These are phyloP conservation scores for Melampsora americana DNA, from an alignment of 1,284 basidiomycete species.

Conservation along the genomic window DNA sequence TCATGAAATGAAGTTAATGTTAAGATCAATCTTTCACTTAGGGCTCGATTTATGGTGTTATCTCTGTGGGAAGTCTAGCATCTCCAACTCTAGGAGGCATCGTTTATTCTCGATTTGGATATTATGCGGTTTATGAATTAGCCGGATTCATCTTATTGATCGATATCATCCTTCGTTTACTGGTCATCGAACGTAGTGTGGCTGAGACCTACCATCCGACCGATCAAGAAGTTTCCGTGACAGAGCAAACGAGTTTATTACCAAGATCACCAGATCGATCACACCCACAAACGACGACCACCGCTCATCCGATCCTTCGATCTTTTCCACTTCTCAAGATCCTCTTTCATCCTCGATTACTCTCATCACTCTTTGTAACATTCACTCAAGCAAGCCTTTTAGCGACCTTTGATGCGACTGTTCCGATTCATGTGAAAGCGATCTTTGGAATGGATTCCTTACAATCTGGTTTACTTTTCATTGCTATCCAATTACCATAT, in stretches of 20 bases:
- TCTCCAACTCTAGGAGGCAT: slow-evolving; percentile 40
- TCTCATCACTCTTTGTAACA: slow-evolving; percentile 27
- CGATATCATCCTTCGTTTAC: slow-evolving; percentile 35
- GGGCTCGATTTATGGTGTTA: slow-evolving; percentile 30
- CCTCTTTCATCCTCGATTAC: slow-evolving; percentile 20
- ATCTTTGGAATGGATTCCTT: slow-evolving; percentile 27
- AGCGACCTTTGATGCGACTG: slow-evolving; percentile 34
- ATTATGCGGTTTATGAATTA: slow-evolving; percentile 35
- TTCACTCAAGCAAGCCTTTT: slow-evolving; percentile 38
- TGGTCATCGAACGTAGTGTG: slow-evolving; percentile 21
- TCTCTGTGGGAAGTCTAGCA: slow-evolving; percentile 17
- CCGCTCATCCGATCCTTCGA: background rate
- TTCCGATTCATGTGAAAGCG: slow-evolving; percentile 28
- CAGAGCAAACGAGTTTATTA: slow-evolving; percentile 8
- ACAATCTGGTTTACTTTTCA: slow-evolving; percentile 29
- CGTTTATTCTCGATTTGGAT: slow-evolving; percentile 29
- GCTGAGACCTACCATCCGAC: background rate
- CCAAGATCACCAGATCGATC: background rate
- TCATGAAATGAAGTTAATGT: background rate
- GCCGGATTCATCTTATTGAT: slow-evolving; percentile 23
- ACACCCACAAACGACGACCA: background rate
- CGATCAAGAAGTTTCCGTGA: background rate
- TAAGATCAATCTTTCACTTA: background rate
- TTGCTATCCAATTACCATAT: slow-evolving; percentile 36
- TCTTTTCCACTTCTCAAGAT: slow-evolving; percentile 27